Conservation (phyloP, 805 yeast genomes). For the Yamadazyma scolyti region DNA sequence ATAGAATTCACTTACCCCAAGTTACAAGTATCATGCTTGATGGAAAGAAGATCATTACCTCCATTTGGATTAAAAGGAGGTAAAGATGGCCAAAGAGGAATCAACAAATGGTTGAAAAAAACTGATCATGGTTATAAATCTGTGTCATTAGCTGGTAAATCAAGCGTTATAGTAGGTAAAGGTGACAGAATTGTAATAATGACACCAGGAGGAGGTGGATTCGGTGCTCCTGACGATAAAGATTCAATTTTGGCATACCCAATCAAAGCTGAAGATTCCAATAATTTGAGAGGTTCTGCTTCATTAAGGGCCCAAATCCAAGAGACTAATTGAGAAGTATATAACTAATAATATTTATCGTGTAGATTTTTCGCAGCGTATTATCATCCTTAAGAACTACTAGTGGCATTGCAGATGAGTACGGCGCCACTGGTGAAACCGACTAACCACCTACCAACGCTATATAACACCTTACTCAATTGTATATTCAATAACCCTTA, state of each 20-base stretch:
- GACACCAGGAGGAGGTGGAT: constrained; percentile 48
- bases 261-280: constrained; percentile 15
- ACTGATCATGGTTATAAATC: constrained; percentile 16
- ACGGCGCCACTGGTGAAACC: constrained; percentile 7
- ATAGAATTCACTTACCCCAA: constrained; percentile 58
- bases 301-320: constrained; percentile 30
- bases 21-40: constrained; percentile 67
- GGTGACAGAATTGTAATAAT: constrained; percentile 40
- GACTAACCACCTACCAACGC: constrained; percentile 43
- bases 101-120: constrained; percentile 29
- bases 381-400: neutral
- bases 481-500: constrained; percentile 62
- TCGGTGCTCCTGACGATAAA: constrained; percentile 19
- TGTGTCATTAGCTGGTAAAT: constrained; percentile 30
- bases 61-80: constrained; percentile 92
- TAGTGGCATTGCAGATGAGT: constrained; percentile 1
- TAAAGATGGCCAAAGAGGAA: constrained; percentile 67
- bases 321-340: constrained; percentile 25
- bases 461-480: constrained; percentile 62
- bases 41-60: constrained; percentile 79
- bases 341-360: neutral
- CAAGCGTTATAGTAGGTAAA: constrained; percentile 24
- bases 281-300: constrained; percentile 33
- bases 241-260: constrained; percentile 15
- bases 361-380: neutral